A percentile compares a stretch with the other conserved stretches of the same genome.
Conservation (phyloP, 1,284 basidiomycete species). For the Sanghuangporus weigelae region DNA sequence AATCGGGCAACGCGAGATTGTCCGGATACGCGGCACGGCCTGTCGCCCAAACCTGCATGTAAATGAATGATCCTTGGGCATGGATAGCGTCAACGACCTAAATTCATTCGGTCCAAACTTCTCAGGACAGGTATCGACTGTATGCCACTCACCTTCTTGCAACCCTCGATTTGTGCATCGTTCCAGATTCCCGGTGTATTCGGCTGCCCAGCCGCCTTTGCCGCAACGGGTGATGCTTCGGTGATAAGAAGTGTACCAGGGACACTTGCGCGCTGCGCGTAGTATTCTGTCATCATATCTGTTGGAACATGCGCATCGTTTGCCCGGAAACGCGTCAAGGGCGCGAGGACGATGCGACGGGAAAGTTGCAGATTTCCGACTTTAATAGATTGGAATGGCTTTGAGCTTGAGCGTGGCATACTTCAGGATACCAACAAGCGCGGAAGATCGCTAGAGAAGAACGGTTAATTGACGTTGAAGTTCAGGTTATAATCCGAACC, state of each 20-base stretch:
- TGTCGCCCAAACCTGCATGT: constrained; percentile 45
- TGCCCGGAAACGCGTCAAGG: constrained; percentile 30
- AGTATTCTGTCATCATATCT: constrained; percentile 24
- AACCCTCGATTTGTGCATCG: constrained; percentile 26
- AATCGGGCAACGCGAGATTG: constrained; percentile 29
- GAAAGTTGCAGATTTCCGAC: constrained; percentile 24
- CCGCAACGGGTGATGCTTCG: constrained; percentile 28
- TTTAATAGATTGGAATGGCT: constrained; percentile 27
- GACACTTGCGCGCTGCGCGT: constrained; percentile 19
- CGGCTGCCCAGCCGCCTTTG: constrained; percentile 17
- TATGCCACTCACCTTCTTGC: constrained; percentile 24
- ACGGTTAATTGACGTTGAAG: neutral
- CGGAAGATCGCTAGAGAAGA: neutral
- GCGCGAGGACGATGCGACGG: constrained; percentile 29
- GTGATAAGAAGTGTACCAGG: constrained; percentile 28
- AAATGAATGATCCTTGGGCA: constrained; percentile 39
- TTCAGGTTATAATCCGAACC: too few relatives aligned
- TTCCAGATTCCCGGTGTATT: constrained; percentile 25
- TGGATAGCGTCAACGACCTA: constrained; percentile 35
- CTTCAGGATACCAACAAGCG: constrained; percentile 27
- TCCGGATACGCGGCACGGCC: constrained; percentile 35
- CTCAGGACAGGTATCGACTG: constrained; percentile 18
- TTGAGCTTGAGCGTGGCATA: neutral
- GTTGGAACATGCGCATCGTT: constrained; percentile 20
- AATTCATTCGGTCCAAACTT: neutral